A percentile compares a stretch with the other conserved stretches of the same genome.
Evolutionary conservation across 139 green algal genomes (phyloP).

Genomic region (Diplosphaera chodatii): DNA sequence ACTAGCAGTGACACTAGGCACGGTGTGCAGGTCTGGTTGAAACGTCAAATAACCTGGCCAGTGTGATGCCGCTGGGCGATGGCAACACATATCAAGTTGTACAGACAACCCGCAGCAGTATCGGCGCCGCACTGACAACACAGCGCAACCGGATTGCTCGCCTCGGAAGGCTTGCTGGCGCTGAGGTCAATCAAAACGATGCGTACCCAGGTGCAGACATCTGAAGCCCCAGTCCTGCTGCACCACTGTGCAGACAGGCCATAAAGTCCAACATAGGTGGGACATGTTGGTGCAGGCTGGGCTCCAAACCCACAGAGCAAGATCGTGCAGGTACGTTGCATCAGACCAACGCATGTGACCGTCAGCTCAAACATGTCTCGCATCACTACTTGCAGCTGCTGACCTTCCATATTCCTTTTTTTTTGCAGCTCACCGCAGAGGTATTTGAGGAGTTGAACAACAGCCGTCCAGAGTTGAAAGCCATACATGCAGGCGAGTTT

Average conservation of each 20-base stretch:
- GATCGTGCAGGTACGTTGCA: slow-evolving; percentile 32
- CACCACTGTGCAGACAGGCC: too few relatives aligned
- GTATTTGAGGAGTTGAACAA: slow-evolving; percentile 28
- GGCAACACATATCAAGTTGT: slow-evolving; percentile 14
- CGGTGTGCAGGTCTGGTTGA: slow-evolving; percentile 56
- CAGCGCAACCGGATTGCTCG: slow-evolving; percentile 36
- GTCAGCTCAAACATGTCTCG: not conserved
- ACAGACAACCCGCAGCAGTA: slow-evolving; percentile 53
- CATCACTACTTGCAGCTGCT: not conserved
- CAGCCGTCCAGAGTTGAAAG: slow-evolving; percentile 30
- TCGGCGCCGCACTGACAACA: slow-evolving; percentile 46
- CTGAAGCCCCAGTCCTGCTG: too few relatives aligned
- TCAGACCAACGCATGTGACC: too few relatives aligned
- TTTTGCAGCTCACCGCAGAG: slow-evolving; percentile 18
- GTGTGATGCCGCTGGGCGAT: slow-evolving; percentile 14
- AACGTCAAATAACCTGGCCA: slow-evolving; percentile 70
- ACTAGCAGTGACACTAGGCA: too few relatives aligned
- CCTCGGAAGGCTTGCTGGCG: slow-evolving; percentile 2
- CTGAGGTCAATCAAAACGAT: slow-evolving; percentile 21
- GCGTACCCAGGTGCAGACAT: slow-evolving; percentile 46
- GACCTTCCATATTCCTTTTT: not conserved
- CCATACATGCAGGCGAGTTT: slow-evolving; percentile 49
- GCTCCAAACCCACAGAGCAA: slow-evolving; percentile 37
- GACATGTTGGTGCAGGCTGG: slow-evolving; percentile 50
- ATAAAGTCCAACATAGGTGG: too few relatives aligned